A percentile compares a stretch with the other conserved stretches of the same genome.
Conservation (phyloP, 1,284 basidiomycete genomes). For the Sutorius eximius region DNA sequence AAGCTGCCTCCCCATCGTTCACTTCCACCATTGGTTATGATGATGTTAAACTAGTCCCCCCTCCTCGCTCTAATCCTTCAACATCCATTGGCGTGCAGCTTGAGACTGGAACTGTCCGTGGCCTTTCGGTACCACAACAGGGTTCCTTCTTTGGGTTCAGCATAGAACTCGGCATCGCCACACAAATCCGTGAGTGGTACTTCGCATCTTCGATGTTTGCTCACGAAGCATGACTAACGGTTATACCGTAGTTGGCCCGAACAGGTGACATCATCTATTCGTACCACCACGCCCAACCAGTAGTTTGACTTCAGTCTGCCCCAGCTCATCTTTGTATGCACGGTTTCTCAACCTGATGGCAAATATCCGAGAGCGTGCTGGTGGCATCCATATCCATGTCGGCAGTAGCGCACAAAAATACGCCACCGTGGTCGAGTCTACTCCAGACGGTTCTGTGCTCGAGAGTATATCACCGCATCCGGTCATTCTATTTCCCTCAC, state of each 20-base stretch:
- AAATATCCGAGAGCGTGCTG: neutral
- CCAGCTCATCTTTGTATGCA: slow-evolving; percentile 32
- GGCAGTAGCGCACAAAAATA: neutral
- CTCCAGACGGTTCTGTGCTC: neutral
- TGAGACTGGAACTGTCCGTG: slow-evolving; percentile 38
- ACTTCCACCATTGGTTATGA: slow-evolving; percentile 48
- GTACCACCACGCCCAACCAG: neutral
- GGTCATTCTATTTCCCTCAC: neutral
- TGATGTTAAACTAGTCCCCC: slow-evolving; percentile 41
- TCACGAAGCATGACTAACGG: neutral
- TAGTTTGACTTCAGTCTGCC: slow-evolving; percentile 27
- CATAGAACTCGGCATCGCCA: slow-evolving; percentile 55
- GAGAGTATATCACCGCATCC: neutral
- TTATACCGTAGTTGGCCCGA: slow-evolving; percentile 13
- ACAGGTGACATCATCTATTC: slow-evolving; percentile 10
- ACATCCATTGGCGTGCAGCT: slow-evolving; percentile 45
- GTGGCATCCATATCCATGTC: neutral
- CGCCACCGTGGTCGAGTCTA: neutral
- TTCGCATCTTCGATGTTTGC: neutral
- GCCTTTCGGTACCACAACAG: slow-evolving; percentile 52
- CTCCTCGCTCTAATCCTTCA: slow-evolving; percentile 42
- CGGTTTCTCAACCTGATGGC: slow-evolving; percentile 49
- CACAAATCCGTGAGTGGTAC: slow-evolving; percentile 42
- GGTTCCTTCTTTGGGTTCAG: slow-evolving; percentile 60
- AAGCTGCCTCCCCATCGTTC: slow-evolving; percentile 33